A percentile compares a stretch with the other conserved stretches of the same genome.
Conservation (phyloP, 106 monocot species). For the Hemerocallis citrina region DNA sequence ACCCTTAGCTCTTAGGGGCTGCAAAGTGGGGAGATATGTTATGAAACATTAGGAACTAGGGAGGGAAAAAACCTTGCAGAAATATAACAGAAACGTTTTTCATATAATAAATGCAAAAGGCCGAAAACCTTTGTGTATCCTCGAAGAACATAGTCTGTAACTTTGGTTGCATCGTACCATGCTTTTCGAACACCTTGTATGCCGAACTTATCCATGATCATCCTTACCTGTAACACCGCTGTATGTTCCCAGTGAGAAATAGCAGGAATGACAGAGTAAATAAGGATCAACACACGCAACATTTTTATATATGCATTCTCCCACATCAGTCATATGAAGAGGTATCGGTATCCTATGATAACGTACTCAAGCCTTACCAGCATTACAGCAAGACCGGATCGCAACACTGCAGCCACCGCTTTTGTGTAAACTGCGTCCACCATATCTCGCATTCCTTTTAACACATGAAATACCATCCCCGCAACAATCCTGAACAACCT, state of each 20-base stretch:
- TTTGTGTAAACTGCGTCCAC: slow-evolving; percentile 31
- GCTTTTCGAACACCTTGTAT: slow-evolving; percentile 44
- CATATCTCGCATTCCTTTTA: slow-evolving; percentile 43
- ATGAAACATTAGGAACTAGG: neutral
- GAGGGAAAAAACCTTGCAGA: no score
- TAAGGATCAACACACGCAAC: no score
- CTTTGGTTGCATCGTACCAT: slow-evolving; percentile 73
- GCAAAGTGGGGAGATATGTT: slow-evolving; percentile 7
- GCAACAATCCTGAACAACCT: slow-evolving; percentile 24
- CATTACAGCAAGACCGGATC: slow-evolving; percentile 48
- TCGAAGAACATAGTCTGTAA: slow-evolving; percentile 62
- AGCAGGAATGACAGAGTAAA: no score
- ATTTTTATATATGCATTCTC: no score
- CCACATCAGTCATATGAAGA: no score
- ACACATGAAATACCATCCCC: slow-evolving; percentile 4
- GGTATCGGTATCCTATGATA: no score
- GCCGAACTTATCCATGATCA: slow-evolving; percentile 80
- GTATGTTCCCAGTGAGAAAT: no score
- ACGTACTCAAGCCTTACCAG: slow-evolving; percentile 63
- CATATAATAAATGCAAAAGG: neutral
- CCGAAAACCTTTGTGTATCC: slow-evolving; percentile 81
- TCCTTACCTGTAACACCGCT: slow-evolving; percentile 64
- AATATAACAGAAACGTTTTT: neutral
- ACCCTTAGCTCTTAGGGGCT: slow-evolving; percentile 73
- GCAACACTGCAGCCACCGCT: slow-evolving; percentile 35